These are phyloP conservation scores for Lecanoromycetidae sp. DNA, from an alignment of 2,329 filamentous ascomycete genomes.

Conservation along the genomic window DNA sequence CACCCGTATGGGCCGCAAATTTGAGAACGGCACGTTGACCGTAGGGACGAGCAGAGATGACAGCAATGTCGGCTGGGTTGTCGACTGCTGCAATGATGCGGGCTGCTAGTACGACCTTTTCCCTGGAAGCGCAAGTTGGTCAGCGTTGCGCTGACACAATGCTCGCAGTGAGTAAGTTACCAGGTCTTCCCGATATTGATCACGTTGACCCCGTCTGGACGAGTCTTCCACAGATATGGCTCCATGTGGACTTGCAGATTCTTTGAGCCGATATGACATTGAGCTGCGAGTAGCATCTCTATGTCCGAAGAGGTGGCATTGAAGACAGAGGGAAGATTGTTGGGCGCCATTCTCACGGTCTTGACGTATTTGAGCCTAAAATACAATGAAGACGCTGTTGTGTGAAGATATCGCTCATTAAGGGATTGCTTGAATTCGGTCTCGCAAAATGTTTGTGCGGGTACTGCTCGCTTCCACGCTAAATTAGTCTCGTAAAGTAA, in stretches of 20 bases:
- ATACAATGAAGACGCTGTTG: background rate
- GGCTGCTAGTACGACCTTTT: constrained; percentile 98
- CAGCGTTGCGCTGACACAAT: background rate
- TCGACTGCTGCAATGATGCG: constrained; percentile 98
- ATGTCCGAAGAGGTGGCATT: constrained; percentile 97
- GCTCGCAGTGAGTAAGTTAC: constrained; percentile 39
- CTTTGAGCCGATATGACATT: constrained; percentile 95
- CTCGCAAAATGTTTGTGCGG: constrained; percentile 9
- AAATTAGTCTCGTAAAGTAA: background rate
- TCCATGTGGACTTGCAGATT: constrained; percentile 99
- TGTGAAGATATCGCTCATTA: background rate
- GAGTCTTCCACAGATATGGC: constrained; percentile 99
- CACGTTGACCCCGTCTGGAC: constrained; percentile 94
- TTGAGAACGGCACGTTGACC: constrained; percentile 99
- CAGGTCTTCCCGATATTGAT: constrained; percentile 99
- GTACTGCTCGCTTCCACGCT: background rate
- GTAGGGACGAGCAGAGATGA: constrained; percentile 98
- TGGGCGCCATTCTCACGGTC: constrained; percentile 70
- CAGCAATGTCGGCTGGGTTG: constrained; percentile 98
- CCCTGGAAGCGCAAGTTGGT: constrained; percentile 45
- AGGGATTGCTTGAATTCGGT: background rate
- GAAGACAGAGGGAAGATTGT: constrained; percentile 88
- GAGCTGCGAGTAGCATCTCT: constrained; percentile 96
- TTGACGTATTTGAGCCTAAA: background rate
- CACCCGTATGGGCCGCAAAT: constrained; percentile 97